phyloP scores from a whole-genome alignment of 805 yeast genomes.

The Blastobotrys chiropterorum region DNA sequence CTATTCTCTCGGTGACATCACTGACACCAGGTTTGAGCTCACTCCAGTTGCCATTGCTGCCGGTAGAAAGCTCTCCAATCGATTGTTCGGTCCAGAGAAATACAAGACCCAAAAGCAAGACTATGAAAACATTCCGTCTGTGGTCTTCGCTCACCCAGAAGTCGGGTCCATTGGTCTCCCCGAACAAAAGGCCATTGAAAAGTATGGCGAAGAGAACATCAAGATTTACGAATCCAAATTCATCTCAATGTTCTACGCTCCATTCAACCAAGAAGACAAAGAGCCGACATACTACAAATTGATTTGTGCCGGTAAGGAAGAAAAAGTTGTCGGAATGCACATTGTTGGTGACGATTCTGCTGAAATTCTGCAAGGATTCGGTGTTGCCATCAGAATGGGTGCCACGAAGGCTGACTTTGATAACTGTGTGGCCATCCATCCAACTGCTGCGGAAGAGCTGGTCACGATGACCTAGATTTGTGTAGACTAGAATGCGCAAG shows the following conservation, averaged over 20 bases:
- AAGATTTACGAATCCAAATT: slow-evolving; percentile 79
- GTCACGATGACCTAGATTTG: slow-evolving; percentile 62
- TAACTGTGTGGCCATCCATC: slow-evolving; percentile 95
- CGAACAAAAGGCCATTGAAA: slow-evolving; percentile 66
- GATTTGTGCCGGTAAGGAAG: slow-evolving; percentile 69
- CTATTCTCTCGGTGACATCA: slow-evolving; percentile 89
- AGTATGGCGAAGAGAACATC: slow-evolving; percentile 74
- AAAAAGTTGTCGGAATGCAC: slow-evolving; percentile 93
- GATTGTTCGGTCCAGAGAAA: slow-evolving; percentile 76
- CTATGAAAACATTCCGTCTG: slow-evolving; percentile 84
- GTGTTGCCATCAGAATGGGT: slow-evolving; percentile 98
- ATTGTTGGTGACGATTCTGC: slow-evolving; percentile 85
- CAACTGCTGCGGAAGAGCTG: slow-evolving; percentile 95
- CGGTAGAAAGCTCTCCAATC: slow-evolving; percentile 87
- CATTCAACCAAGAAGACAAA: slow-evolving; percentile 60
- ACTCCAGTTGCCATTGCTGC: slow-evolving; percentile 99
- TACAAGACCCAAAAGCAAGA: slow-evolving; percentile 76
- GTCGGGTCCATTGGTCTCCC: slow-evolving; percentile 89
- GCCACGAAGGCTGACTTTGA: slow-evolving; percentile 97
- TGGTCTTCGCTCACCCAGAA: slow-evolving; percentile 97
- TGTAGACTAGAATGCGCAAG: background rate
- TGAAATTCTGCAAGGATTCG: slow-evolving; percentile 96
- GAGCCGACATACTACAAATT: slow-evolving; percentile 84
- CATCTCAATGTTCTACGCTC: slow-evolving; percentile 89
- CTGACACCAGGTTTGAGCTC: slow-evolving; percentile 76